Percentiles rank a stretch among this genome's conserved stretches.
Conservation (phyloP, 2,329 filamentous ascomycete genomes). For the Colletotrichum trifolii region DNA sequence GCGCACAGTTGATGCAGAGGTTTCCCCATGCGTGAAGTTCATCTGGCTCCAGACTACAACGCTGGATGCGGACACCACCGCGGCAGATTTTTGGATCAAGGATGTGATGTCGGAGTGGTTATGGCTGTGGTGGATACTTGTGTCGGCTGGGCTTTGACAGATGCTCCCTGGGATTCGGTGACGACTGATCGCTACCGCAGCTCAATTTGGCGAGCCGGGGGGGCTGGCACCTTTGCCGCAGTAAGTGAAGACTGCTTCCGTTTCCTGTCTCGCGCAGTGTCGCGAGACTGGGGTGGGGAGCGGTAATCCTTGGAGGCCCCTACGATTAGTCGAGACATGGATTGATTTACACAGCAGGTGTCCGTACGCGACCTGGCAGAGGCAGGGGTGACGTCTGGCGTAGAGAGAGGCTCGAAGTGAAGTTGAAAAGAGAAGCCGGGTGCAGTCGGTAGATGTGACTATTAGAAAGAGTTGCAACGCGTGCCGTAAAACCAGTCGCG, state of each 20-base stretch:
- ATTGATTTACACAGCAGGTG: background rate
- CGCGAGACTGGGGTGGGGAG: conserved; percentile 26
- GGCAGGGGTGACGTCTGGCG: background rate
- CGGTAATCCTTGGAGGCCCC: conserved; percentile 18
- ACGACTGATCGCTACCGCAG: conserved; percentile 31
- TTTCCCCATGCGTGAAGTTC: background rate
- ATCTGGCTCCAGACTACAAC: conserved; percentile 1
- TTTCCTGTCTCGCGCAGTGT: conserved; percentile 22
- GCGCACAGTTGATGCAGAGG: background rate
- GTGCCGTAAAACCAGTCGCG: background rate
- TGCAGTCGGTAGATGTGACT: conserved; percentile 1
- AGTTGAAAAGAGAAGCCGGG: too few relatives aligned
- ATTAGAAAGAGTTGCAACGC: background rate
- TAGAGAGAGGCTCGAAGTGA: conserved; percentile 8
- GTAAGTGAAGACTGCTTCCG: conserved; percentile 28
- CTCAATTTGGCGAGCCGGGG: conserved; percentile 32
- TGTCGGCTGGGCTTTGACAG: conserved; percentile 6
- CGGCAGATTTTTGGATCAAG: conserved; percentile 14
- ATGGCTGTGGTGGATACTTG: conserved; percentile 14
- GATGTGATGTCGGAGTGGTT: conserved; percentile 33
- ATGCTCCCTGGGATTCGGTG: conserved; percentile 14
- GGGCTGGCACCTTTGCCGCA: conserved; percentile 24
- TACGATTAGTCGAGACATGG: conserved; percentile 1
- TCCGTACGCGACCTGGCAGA: too few relatives aligned
- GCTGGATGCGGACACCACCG: background rate